Conservation (phyloP, 176 grass and related monocot species). For the Olyra latifolia region DNA sequence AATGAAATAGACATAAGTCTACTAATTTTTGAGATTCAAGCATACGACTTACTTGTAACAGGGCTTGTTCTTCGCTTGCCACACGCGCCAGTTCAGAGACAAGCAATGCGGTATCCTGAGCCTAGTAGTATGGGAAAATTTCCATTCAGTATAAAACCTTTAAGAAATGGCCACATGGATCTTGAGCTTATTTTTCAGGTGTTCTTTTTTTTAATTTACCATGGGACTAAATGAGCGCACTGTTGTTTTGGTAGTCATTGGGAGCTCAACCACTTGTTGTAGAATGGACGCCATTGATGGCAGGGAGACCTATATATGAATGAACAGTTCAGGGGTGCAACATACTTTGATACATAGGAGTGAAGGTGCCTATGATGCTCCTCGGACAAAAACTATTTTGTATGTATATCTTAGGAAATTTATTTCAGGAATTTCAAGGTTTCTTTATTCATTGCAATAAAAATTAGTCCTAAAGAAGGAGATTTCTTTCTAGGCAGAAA, state of each 20-base stretch:
- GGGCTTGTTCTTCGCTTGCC: constrained; percentile 25
- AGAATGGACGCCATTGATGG: constrained; percentile 27
- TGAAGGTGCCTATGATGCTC: background rate
- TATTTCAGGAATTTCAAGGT: background rate
- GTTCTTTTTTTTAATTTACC: constrained; percentile 14
- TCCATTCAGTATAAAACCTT: background rate
- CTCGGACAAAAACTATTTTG: background rate
- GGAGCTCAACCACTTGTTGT: constrained; percentile 29
- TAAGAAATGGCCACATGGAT: background rate
- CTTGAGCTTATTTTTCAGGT: background rate
- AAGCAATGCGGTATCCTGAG: constrained; percentile 11
- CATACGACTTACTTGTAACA: too few relatives aligned
- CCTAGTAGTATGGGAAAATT: background rate
- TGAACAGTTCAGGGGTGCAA: background rate
- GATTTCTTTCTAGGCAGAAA: background rate
- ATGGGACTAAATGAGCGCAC: constrained; percentile 2
- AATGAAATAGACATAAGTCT: too few relatives aligned
- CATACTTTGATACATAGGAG: constrained; percentile 2
- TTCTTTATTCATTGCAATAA: too few relatives aligned
- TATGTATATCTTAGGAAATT: background rate
- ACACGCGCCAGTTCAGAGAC: constrained; percentile 35
- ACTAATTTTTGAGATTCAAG: too few relatives aligned
- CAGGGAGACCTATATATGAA: constrained; percentile 21
- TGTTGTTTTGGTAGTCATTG: constrained; percentile 12
- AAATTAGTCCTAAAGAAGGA: too few relatives aligned